phyloP scores from a whole-genome alignment of 2,329 filamentous ascomycete species.

The Xylariaceae sp. region DNA sequence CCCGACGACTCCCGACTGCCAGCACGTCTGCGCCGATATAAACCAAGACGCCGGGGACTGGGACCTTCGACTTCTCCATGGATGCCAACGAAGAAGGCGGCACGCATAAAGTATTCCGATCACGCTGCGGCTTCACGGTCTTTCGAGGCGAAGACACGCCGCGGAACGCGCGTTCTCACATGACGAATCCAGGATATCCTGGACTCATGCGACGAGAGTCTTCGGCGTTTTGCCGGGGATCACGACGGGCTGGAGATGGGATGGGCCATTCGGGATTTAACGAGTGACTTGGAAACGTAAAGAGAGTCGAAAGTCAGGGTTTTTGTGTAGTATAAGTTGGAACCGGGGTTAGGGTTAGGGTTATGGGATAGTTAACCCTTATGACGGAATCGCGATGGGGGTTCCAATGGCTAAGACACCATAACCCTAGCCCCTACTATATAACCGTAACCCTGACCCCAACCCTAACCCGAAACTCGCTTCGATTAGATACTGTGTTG shows the following conservation, averaged over 20 bases:
- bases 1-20: slow-evolving; percentile 17
- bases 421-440: too few relatives aligned
- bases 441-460: too few relatives aligned
- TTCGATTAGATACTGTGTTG: too few relatives aligned
- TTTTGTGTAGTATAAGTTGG: too few relatives aligned
- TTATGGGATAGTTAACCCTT: too few relatives aligned
- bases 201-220: slow-evolving; percentile 16
- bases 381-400: too few relatives aligned
- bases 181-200: slow-evolving; percentile 26
- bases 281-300: too few relatives aligned
- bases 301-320: too few relatives aligned
- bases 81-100: slow-evolving; percentile 7
- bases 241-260: slow-evolving; percentile 18
- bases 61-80: slow-evolving; percentile 21
- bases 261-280: slow-evolving; percentile 12
- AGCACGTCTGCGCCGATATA: slow-evolving; percentile 20
- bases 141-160: slow-evolving; percentile 15
- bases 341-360: too few relatives aligned
- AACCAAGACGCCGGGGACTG: slow-evolving; percentile 22
- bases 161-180: slow-evolving; percentile 10
- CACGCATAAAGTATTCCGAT: slow-evolving; percentile 16
- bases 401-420: too few relatives aligned
- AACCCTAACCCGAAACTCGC: too few relatives aligned
- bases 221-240: slow-evolving; percentile 15
- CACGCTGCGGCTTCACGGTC: slow-evolving; percentile 20